A percentile compares a stretch with the other conserved stretches of the same genome.
phyloP scores from a whole-genome alignment of 2,329 filamentous ascomycete genomes.

The Hirsutella thompsonii region DNA sequence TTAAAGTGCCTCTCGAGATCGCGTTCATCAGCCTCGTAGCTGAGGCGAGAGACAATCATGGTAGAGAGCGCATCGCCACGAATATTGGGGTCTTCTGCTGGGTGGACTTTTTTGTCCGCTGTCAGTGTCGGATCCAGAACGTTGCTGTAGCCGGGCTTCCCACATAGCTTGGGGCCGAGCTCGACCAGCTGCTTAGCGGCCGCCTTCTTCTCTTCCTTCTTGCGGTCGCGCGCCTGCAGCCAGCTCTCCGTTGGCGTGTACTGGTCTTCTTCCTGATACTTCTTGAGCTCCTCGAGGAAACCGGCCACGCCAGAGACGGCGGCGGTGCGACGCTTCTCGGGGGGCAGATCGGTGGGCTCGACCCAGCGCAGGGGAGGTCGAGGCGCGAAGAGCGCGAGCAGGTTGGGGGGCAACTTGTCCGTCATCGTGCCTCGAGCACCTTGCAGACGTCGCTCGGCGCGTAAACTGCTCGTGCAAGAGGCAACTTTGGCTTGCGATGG shows the following conservation, averaged over 20 bases:
- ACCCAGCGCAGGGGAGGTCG: constrained; percentile 86
- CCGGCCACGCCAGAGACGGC: constrained; percentile 60
- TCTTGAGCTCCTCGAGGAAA: constrained; percentile 59
- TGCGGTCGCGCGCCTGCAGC: constrained; percentile 75
- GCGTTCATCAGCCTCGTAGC: constrained; percentile 77
- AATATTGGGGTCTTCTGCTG: constrained; percentile 73
- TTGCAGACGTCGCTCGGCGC: constrained; percentile 1
- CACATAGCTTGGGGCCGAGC: constrained; percentile 54
- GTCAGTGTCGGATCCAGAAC: background rate
- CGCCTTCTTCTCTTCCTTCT: constrained; percentile 68
- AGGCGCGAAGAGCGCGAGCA: constrained; percentile 88
- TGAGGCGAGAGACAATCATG: constrained; percentile 79
- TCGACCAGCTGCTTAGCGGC: constrained; percentile 49
- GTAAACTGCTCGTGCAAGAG: background rate
- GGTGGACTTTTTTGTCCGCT: constrained; percentile 48
- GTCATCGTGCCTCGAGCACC: constrained; percentile 53
- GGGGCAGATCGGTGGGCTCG: constrained; percentile 67
- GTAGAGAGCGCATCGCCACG: constrained; percentile 92
- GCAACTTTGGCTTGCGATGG: background rate
- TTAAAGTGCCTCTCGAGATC: constrained; percentile 91
- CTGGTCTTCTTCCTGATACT: constrained; percentile 65
- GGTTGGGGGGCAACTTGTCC: constrained; percentile 85
- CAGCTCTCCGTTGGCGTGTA: constrained; percentile 84
- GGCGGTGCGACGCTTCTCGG: constrained; percentile 68
- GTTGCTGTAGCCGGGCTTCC: constrained; percentile 8